Evolutionary conservation across 1,139 yeast genomes (phyloP), one percentile per base, ranked within the genome.

Genomic region (Trichomonascaceae sp.): DNA sequence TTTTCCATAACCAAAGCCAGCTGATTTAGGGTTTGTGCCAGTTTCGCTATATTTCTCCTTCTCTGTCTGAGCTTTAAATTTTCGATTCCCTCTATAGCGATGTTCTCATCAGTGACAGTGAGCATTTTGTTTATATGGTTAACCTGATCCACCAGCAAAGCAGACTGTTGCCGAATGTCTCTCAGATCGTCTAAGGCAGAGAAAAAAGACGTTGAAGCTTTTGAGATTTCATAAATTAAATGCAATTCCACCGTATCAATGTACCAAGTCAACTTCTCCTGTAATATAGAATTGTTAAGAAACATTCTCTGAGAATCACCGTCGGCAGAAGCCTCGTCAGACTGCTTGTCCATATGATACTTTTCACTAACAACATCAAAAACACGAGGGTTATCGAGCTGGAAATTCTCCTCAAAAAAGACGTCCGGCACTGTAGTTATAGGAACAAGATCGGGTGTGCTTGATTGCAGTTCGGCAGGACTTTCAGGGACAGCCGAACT

Each of bases 311-410:
- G 59, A 22, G 63, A 51, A 13, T 56, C 58, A 39, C 57, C 59
- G 19, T 53, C 58, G 19, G 55, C 54, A 19, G 58, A 60, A 1
- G 54, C 38, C 9, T 50, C 55, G 8, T 41, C 48, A 10, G 46
- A 17, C 27, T 53, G 46, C 22, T 54, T 56, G 15, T 58, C 54
- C 24, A 81, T 71, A 13, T 75, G 72, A 3, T 80, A 68, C 50
- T 78, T 76, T 53, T 82, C 87, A 39, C 87, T 78, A 1, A 91
- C 96, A 55, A 80, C 75, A 57, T 83, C 83, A 69, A 93, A 93
- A 0, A 85, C 78, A 55, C 96, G 76, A 3, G 97, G 97, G 66
- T 95, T 90, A 65, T 93, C 97, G 44, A 93, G 75, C 59, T 89
- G 78, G 70, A 93, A 93, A 51, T 84, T 79, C 5, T 79, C 74